phyloP scores from a whole-genome alignment of 192 early-diverging fungal species.

The Umbelopsis sp. region DNA sequence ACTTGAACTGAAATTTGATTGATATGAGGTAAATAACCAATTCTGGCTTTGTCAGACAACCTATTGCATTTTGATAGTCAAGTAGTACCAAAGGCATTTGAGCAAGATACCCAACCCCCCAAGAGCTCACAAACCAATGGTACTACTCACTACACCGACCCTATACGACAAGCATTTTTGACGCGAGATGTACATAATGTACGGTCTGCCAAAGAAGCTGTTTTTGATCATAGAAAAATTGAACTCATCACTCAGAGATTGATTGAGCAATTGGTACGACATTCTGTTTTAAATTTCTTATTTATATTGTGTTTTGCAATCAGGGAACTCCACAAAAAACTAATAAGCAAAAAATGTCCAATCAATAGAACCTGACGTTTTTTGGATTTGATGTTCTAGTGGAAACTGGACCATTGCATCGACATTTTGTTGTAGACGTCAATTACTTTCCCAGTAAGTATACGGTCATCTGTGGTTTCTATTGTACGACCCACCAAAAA shows the following conservation, averaged over 20 bases:
- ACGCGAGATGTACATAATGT: conserved; percentile 4
- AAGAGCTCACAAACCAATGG: conserved; percentile 15
- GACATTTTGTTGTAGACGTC: conserved; percentile 41
- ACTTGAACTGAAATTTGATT: no score
- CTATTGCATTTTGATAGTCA: conserved; percentile 43
- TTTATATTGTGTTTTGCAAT: no score
- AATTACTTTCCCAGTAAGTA: conserved; percentile 46
- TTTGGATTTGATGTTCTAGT: conserved; percentile 46
- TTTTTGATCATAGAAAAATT: conserved; percentile 29
- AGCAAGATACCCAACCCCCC: neutral
- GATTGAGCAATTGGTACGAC: conserved; percentile 30
- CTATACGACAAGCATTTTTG: conserved; percentile 12
- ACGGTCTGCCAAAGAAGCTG: conserved; percentile 15
- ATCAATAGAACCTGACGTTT: conserved; percentile 37
- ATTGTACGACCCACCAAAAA: neutral
- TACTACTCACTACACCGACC: neutral
- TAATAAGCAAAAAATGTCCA: no score
- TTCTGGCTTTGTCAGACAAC: neutral
- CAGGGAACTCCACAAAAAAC: no score
- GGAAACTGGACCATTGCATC: conserved; percentile 21
- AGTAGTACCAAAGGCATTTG: conserved; percentile 38
- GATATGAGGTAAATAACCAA: no score
- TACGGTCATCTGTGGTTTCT: neutral
- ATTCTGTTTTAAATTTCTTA: neutral
- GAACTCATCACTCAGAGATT: conserved; percentile 29